Evolutionary conservation across 1,284 basidiomycete genomes (phyloP), one percentile per base, ranked within the genome.

Genomic region (Takashimella tepidaria): DNA sequence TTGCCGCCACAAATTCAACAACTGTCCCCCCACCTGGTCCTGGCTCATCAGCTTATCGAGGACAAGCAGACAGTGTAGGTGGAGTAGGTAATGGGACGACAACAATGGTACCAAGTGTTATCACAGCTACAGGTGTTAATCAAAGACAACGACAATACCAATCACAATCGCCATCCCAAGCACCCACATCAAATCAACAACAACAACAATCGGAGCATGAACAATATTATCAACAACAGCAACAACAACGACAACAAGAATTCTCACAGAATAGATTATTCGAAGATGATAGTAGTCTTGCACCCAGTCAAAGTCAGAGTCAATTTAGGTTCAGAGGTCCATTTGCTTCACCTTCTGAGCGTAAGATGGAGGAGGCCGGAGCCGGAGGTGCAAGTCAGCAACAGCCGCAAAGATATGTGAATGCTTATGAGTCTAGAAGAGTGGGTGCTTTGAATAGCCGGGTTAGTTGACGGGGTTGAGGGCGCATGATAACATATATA

Each of bases 311-410:
- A 5, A 43, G 41, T 25, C 23, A 43, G 42, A 40, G 40, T 16
- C 49, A 46, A 27, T 62, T 62, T 37, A 53, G 57, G 24, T 64
- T 64, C 40, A 51, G 60, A 54, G 62, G 62, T 19, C 62, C 58
- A 26, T 64, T 64, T 42, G 53, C 60, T 10, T 20, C n/a, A 19
- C 22, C 43, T 6, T 44, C 43, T 6, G 22, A 44, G 10, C 42
- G 20, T 6, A 19, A 44, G 10, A 19, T 11, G n/a, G 22, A 11
- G n/a, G 22, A 19, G 31, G 16, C 16, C 31, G 31, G 31, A 37
- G 31, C 10, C 10, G 31, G 31, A 16, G 16, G 8, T 8, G n/a
- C n/a, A n/a, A n/a, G n/a, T n/a, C n/a, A n/a, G n/a, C n/a, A n/a
- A n/a, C n/a, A n/a, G n/a, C n/a, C n/a, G n/a, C 22, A 19, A 11